A percentile compares a stretch with the other conserved stretches of the same genome.
phyloP scores from a whole-genome alignment of 2,329 filamentous ascomycete species.

The Penicillium sp. region DNA sequence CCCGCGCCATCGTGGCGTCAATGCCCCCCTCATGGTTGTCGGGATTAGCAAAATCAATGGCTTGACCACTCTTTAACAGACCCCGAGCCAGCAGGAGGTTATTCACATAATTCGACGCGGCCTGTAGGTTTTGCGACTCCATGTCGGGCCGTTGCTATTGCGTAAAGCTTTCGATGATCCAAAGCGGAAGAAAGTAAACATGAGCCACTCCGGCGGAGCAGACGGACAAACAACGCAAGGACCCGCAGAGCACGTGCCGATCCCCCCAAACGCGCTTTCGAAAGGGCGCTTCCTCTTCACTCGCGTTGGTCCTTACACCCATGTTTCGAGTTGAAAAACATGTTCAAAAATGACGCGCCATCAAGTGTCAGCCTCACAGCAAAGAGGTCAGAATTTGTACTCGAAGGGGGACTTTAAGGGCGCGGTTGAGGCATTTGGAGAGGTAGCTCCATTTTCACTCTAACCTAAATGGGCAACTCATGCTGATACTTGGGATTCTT shows the following conservation, averaged over 20 bases:
- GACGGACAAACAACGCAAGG: conserved; percentile 29
- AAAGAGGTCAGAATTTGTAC: conserved; percentile 49
- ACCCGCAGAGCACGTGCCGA: conserved; percentile 26
- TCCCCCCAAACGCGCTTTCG: conserved; percentile 12
- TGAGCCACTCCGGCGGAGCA: conserved; percentile 22
- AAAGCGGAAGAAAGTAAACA: conserved; percentile 53
- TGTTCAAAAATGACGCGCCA: conserved; percentile 18
- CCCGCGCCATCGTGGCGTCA: conserved; percentile 74
- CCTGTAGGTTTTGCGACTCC: conserved; percentile 58
- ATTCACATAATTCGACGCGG: conserved; percentile 67
- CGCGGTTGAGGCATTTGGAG: conserved; percentile 48
- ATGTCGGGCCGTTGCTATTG: conserved; percentile 36
- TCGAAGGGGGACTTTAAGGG: conserved; percentile 48
- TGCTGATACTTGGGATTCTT: conserved; percentile 12
- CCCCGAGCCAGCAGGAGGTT: conserved; percentile 67
- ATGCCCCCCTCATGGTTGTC: conserved; percentile 63
- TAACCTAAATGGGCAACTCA: conserved; percentile 16
- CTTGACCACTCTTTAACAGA: conserved; percentile 59
- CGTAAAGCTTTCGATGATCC: conserved; percentile 30
- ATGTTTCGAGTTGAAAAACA: not conserved
- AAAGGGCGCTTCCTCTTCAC: not conserved
- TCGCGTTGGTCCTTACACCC: not conserved
- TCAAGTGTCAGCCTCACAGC: conserved; percentile 36
- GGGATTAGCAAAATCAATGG: conserved; percentile 78
- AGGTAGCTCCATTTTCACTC: conserved; percentile 35